These are phyloP conservation scores for Sporothrix sp. DNA, from an alignment of 2,329 filamentous ascomycete species.

Conservation along the genomic window DNA sequence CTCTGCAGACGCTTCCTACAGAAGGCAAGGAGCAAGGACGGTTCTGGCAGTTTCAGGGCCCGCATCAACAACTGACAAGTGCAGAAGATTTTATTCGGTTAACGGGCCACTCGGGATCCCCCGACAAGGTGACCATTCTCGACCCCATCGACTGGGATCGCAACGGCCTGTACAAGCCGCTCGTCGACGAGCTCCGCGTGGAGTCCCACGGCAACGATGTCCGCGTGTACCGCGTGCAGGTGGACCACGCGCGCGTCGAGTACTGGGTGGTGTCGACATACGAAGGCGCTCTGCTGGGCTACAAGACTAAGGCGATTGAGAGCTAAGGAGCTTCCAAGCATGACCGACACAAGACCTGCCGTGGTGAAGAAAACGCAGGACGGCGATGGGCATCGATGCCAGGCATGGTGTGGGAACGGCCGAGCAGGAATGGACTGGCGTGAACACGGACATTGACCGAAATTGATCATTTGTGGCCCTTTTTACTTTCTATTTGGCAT, in stretches of 20 bases:
- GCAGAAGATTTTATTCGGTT: slow-evolving; percentile 61
- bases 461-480: too few species aligned
- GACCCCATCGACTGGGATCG: slow-evolving; percentile 65
- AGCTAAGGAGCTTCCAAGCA: slow-evolving; percentile 30
- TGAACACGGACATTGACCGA: too few species aligned
- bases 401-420: too few species aligned
- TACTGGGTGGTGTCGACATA: slow-evolving; percentile 64
- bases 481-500: too few species aligned
- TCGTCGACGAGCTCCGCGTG: slow-evolving; percentile 59
- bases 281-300: slow-evolving; percentile 53
- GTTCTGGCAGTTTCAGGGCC: too few species aligned
- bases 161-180: slow-evolving; percentile 55
- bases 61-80: background rate
- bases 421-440: too few species aligned
- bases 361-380: too few species aligned
- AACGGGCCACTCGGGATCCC: slow-evolving; percentile 46
- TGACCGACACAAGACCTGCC: background rate
- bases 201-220: slow-evolving; percentile 56
- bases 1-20: slow-evolving; percentile 42
- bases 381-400: too few species aligned
- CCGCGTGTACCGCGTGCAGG: slow-evolving; percentile 60
- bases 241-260: slow-evolving; percentile 55
- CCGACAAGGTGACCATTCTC: slow-evolving; percentile 52
- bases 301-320: slow-evolving; percentile 71
- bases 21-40: slow-evolving; percentile 54